Conservation (phyloP, 495 filamentous ascomycete genomes). For the Trichoderma erinaceum region DNA sequence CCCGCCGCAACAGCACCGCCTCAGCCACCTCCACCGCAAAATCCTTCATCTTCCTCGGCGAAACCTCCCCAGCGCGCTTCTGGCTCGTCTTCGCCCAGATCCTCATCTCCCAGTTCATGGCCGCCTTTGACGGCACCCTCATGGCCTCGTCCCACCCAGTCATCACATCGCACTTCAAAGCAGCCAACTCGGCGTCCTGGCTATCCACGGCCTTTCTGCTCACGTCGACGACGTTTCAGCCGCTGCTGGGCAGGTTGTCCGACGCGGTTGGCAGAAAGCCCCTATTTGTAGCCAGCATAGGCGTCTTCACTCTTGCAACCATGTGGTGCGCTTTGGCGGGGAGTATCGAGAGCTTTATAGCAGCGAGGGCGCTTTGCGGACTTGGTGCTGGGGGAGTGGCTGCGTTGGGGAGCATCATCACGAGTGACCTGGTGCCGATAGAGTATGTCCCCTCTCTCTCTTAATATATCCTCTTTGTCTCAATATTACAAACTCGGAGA, state of each 20-base stretch:
- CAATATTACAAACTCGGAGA: background rate
- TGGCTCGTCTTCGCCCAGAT: conserved; percentile 35
- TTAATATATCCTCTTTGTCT: background rate
- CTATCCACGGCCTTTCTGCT: conserved; percentile 72
- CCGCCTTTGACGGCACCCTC: conserved; percentile 65
- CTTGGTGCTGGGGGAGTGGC: conserved; percentile 69
- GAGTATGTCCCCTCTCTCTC: conserved; percentile 41
- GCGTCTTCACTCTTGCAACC: conserved; percentile 60
- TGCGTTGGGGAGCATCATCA: conserved; percentile 65
- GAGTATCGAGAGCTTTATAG: conserved; percentile 66
- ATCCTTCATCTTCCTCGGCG: conserved; percentile 29
- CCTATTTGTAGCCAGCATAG: conserved; percentile 58
- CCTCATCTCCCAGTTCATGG: conserved; percentile 34
- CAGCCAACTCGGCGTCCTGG: conserved; percentile 73
- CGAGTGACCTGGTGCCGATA: conserved; percentile 68
- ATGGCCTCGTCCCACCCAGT: conserved; percentile 80
- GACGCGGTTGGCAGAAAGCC: conserved; percentile 67
- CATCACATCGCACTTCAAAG: conserved; percentile 71
- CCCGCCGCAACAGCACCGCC: background rate
- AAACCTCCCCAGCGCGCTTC: conserved; percentile 32
- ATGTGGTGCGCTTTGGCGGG: conserved; percentile 67
- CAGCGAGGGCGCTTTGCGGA: conserved; percentile 66
- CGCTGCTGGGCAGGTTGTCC: conserved; percentile 64
- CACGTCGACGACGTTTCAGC: conserved; percentile 69
- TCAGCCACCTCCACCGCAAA: conserved; percentile 13